Percentiles rank a stretch among this genome's conserved stretches.
These are phyloP conservation scores for Aureobasidium sp. DNA, from an alignment of 2,329 filamentous ascomycete genomes.

Conservation along the genomic window DNA sequence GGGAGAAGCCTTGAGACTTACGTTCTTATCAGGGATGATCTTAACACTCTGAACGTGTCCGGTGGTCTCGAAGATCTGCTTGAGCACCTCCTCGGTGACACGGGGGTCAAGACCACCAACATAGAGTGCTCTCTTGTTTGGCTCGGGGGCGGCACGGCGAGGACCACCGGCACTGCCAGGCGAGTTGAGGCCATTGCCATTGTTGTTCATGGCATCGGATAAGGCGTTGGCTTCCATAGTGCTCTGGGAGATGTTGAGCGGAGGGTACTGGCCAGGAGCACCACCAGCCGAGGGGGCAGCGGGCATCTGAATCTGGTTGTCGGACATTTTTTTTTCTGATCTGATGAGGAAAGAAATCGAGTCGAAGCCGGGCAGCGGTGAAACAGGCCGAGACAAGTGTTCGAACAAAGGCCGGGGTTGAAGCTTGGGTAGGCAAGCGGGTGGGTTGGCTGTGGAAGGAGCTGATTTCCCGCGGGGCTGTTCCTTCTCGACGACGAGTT, in stretches of 20 bases:
- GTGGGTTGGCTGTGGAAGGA: neutral
- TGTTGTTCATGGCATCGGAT: constrained; percentile 69
- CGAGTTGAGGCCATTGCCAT: constrained; percentile 66
- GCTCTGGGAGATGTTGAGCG: constrained; percentile 84
- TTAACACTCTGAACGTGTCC: constrained; percentile 98
- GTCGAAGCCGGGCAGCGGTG: neutral
- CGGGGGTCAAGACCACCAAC: constrained; percentile 91
- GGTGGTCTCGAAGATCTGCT: constrained; percentile 97
- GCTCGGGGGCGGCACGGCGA: constrained; percentile 89
- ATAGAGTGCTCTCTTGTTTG: constrained; percentile 96
- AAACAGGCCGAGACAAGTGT: constrained; percentile 11
- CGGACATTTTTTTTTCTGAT: constrained; percentile 57
- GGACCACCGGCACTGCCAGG: constrained; percentile 75
- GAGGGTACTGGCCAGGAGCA: constrained; percentile 71
- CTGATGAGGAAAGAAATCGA: neutral
- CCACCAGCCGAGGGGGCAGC: constrained; percentile 61
- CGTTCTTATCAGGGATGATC: constrained; percentile 99
- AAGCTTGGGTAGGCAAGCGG: constrained; percentile 7
- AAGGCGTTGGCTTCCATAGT: constrained; percentile 89
- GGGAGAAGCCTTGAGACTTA: constrained; percentile 46
- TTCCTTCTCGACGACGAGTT: neutral
- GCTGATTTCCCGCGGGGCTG: neutral
- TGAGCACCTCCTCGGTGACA: constrained; percentile 91
- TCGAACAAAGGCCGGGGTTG: constrained; percentile 13
- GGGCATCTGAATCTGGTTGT: constrained; percentile 62